Percentiles rank a stretch among this genome's conserved stretches.
Evolutionary conservation across 257 asterid species (phyloP).

Genomic region (Asclepias syriaca): DNA sequence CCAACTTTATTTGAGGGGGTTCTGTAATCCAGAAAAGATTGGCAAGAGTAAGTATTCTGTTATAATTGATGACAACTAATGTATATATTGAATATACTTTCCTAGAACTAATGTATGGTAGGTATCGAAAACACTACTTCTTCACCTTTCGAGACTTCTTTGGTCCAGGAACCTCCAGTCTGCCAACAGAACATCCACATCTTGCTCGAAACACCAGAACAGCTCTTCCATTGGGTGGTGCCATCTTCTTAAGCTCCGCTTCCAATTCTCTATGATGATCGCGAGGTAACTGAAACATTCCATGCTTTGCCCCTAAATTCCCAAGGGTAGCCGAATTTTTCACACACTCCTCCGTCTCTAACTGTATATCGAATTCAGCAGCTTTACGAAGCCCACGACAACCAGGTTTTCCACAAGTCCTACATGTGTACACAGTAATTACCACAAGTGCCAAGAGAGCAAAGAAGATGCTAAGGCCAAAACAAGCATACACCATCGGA

Average conservation of each 20-base stretch:
- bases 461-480: constrained; percentile 64
- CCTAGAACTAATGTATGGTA: constrained; percentile 1
- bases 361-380: constrained; percentile 86
- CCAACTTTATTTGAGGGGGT: constrained; percentile 35
- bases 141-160: constrained; percentile 68
- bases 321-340: constrained; percentile 33
- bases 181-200: constrained; percentile 90
- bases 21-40: constrained; percentile 20
- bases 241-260: constrained; percentile 95
- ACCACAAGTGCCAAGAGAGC: constrained; percentile 57
- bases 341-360: constrained; percentile 76
- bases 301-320: constrained; percentile 46
- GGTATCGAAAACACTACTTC: constrained; percentile 36
- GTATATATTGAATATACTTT: constrained; percentile 24
- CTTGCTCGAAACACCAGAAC: constrained; percentile 76
- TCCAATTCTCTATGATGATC: constrained; percentile 83
- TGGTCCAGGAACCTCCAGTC: constrained; percentile 87
- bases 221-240: constrained; percentile 91
- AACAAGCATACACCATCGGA: constrained; percentile 73
- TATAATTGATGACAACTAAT: constrained; percentile 17
- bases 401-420: constrained; percentile 64
- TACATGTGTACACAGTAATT: constrained; percentile 41
- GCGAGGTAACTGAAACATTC: constrained; percentile 66
- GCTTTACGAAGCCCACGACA: constrained; percentile 76
- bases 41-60: constrained; percentile 18